Evolutionary conservation across 2,329 filamentous ascomycete species (phyloP).

Genomic region (Thielaviopsis ethacetica): DNA sequence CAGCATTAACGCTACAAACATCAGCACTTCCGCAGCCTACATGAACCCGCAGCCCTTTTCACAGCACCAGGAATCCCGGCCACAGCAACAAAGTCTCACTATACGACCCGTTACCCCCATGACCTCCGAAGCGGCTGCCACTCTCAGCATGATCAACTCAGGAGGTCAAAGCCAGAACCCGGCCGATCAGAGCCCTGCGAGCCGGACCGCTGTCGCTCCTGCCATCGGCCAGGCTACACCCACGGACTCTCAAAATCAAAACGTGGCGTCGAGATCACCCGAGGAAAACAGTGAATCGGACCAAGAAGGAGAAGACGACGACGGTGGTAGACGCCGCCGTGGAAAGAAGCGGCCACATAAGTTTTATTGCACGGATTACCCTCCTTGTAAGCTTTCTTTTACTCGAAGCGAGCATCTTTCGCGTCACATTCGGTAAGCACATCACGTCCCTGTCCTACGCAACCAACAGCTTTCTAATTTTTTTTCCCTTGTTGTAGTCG

Average conservation of each 20-base stretch:
- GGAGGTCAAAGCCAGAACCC: background rate
- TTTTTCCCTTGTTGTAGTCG: conserved; percentile 39
- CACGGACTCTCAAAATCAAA: background rate
- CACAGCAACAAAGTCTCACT: background rate
- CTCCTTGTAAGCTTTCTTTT: conserved; percentile 86
- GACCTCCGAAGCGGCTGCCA: conserved; percentile 5
- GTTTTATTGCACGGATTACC: conserved; percentile 92
- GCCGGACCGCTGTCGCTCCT: background rate
- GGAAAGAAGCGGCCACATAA: conserved; percentile 85
- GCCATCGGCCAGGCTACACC: background rate
- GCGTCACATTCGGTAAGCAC: conserved; percentile 63
- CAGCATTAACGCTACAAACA: too few species aligned
- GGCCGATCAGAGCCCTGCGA: background rate
- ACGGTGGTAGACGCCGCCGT: conserved; percentile 57
- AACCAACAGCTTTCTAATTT: background rate
- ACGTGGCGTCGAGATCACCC: background rate
- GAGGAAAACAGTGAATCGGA: conserved; percentile 7
- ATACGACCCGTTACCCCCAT: conserved; percentile 7
- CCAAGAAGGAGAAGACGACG: conserved; percentile 16
- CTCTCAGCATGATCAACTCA: conserved; percentile 1
- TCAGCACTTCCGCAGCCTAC: too few species aligned
- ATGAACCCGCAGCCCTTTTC: too few species aligned
- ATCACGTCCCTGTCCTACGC: conserved; percentile 18
- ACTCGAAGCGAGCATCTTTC: conserved; percentile 91
- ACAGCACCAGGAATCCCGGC: too few species aligned